These are phyloP conservation scores for Phytopythium chamaehyphon DNA, from an alignment of 352 stramenopile genomes.

Conservation along the genomic window DNA sequence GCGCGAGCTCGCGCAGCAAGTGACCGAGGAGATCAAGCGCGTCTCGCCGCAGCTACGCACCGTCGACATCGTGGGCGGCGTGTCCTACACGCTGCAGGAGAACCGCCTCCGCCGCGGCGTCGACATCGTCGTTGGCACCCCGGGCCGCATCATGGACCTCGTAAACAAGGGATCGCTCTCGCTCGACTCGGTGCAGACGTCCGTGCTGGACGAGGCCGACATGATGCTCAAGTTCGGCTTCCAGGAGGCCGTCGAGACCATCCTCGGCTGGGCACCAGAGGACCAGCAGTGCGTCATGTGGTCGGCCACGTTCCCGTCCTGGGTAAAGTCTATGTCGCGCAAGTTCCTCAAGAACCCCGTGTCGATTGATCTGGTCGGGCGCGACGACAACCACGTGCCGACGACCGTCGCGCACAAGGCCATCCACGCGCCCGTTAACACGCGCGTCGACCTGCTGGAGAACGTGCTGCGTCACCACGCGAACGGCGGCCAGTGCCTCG, in stretches of 20 bases:
- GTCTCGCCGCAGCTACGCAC: slow-evolving; percentile 88
- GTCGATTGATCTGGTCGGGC: slow-evolving; percentile 93
- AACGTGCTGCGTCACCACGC: slow-evolving; percentile 66
- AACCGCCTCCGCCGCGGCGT: slow-evolving; percentile 85
- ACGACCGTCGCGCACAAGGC: slow-evolving; percentile 90
- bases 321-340: slow-evolving; percentile 91
- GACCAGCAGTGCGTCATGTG: slow-evolving; percentile 93
- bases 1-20: slow-evolving; percentile 96
- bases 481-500: slow-evolving; percentile 83
- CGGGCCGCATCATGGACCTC: slow-evolving; percentile 96
- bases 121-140: slow-evolving; percentile 95
- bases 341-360: slow-evolving; percentile 93
- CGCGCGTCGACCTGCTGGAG: slow-evolving; percentile 58
- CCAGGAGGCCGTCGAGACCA: slow-evolving; percentile 95
- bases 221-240: slow-evolving; percentile 99
- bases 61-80: slow-evolving; percentile 91
- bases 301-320: slow-evolving; percentile 95
- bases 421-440: slow-evolving; percentile 84
- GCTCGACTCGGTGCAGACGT: slow-evolving; percentile 86
- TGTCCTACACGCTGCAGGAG: slow-evolving; percentile 93
- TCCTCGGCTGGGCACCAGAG: slow-evolving; percentile 82
- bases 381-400: slow-evolving; percentile 78
- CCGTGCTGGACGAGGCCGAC: slow-evolving; percentile 96
- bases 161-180: slow-evolving; percentile 91
- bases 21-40: slow-evolving; percentile 88